Base-by-base conservation (phyloP, 257 asterid species). In the Handroanthus guayacan region DNA sequence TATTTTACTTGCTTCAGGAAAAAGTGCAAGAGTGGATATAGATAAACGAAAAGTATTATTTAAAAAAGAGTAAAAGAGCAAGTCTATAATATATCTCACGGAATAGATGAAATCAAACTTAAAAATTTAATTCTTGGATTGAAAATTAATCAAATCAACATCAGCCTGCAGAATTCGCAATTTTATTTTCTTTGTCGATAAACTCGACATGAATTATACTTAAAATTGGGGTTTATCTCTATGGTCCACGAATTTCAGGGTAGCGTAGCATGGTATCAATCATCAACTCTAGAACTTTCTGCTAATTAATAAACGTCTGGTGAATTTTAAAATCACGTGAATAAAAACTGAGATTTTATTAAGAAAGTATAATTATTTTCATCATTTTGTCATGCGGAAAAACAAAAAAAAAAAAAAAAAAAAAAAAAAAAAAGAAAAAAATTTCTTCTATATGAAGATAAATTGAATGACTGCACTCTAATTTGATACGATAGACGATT, bases 201-300 rank as follows among this genome's bases (percentile, higher is more conserved):
- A 1, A 52, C 10, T 52, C 10, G 3, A 52, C 6, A 14, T 52
- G 14, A 5, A 51, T 51, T 51, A 12, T 51, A 13, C 25, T 52
- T n/a, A 52, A n/a, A 14, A 6, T 14, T n/a, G 9, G 14, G 31
- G 10, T 41, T 52, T 52, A n/a, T 52, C 9, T n/a, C 20, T 52
- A 52, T n/a, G 25, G 5, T n/a, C 58, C 36, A 3, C 69, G 7
- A 17, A 63, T 5, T 14, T 63, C 76, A 56, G 47, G 78, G 79
- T 39, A 50, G 16, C 6, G n/a, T 51, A 51, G 31, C 31, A 25
- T 25, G 31, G 31, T n/a, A 17, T 52, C 58, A n/a, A 10, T 47
- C 10, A 47, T 47, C 54, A 47, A 9, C 9, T 47, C n/a, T 9
- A 1, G 54, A 4, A 11, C 12, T 47, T 9, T 2, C n/a, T 47